phyloP scores from a whole-genome alignment of 805 yeast genomes.

The Pichia heedii region DNA sequence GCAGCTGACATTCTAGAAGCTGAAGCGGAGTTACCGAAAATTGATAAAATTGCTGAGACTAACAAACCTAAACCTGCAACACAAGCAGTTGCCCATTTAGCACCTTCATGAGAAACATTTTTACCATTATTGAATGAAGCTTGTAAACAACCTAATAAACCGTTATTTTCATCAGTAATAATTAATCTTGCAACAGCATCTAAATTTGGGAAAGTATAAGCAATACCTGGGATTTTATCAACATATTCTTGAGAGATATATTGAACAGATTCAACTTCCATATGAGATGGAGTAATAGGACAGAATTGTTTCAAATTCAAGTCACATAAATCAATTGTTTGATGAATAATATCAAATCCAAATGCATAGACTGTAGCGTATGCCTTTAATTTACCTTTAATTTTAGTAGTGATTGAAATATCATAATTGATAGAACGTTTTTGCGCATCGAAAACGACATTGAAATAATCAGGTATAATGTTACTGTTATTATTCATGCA shows the following conservation, averaged over 20 bases:
- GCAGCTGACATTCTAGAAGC: constrained; percentile 86
- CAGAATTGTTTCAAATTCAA: constrained; percentile 81
- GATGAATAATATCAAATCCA: constrained; percentile 63
- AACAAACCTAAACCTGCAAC: constrained; percentile 82
- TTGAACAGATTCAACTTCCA: constrained; percentile 65
- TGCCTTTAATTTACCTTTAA: constrained; percentile 60
- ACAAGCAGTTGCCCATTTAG: constrained; percentile 90
- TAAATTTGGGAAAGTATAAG: constrained; percentile 78
- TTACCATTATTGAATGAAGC: constrained; percentile 68
- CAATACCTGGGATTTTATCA: constrained; percentile 67
- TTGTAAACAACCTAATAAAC: constrained; percentile 62
- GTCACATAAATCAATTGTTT: constrained; percentile 52
- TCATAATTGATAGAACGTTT: constrained; percentile 58
- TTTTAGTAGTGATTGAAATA: constrained; percentile 58
- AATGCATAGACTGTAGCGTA: constrained; percentile 73
- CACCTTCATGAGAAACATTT: constrained; percentile 71
- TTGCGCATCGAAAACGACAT: constrained; percentile 69
- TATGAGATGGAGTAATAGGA: constrained; percentile 74
- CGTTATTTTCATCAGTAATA: constrained; percentile 29
- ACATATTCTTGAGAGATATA: constrained; percentile 44
- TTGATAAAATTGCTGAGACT: constrained; percentile 70
- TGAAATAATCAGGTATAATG: constrained; percentile 63
- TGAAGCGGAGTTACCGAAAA: constrained; percentile 81
- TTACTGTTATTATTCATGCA: constrained; percentile 72
- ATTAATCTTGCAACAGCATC: constrained; percentile 66